These are phyloP conservation scores for Epichloe aotearoae DNA, from an alignment of 2,329 filamentous ascomycete genomes.

Conservation along the genomic window DNA sequence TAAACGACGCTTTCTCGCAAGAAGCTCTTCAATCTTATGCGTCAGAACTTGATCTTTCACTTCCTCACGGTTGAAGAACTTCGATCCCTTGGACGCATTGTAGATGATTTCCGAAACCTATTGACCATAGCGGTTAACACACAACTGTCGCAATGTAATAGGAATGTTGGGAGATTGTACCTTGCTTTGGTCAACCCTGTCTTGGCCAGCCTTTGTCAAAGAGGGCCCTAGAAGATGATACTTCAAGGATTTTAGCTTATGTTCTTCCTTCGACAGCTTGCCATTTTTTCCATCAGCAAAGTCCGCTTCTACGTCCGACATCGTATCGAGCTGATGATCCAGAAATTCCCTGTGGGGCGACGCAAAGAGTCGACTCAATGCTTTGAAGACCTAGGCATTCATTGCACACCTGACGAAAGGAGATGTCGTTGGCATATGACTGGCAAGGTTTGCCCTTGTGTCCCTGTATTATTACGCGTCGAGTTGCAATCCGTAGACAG, in stretches of 20 bases:
- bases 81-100: constrained; percentile 89
- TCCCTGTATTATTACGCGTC: background rate
- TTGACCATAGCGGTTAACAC: background rate
- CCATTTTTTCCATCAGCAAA: constrained; percentile 2
- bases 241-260: constrained; percentile 50
- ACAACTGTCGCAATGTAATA: background rate
- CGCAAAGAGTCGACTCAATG: background rate
- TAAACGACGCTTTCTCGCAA: constrained; percentile 60
- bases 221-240: constrained; percentile 85
- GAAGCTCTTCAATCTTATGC: constrained; percentile 68
- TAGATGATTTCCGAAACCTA: constrained; percentile 93
- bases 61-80: constrained; percentile 90
- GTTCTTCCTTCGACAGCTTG: constrained; percentile 17
- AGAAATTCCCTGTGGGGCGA: background rate
- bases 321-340: background rate
- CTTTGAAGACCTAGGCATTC: background rate
- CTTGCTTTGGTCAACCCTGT: constrained; percentile 83
- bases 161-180: constrained; percentile 24
- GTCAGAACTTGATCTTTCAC: constrained; percentile 70
- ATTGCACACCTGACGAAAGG: background rate
- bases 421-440: background rate
- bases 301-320: background rate
- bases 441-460: background rate
- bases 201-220: constrained; percentile 85
- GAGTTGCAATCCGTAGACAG: background rate